phyloP scores from a whole-genome alignment of 768 basidiomycete species.

The Boletus tomentosulus region DNA sequence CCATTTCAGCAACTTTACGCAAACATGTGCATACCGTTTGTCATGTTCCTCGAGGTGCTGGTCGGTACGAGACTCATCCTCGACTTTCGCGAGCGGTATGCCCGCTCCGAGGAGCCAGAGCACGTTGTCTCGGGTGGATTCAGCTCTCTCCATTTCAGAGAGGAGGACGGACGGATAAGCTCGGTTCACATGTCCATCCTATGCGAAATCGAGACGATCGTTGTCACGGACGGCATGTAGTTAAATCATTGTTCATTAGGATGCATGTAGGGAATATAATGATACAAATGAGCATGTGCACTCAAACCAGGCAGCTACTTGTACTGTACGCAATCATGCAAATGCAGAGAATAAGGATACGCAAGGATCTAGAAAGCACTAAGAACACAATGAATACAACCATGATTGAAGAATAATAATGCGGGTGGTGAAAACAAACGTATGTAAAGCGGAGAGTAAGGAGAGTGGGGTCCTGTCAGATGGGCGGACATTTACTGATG shows the following conservation, averaged over 20 bases:
- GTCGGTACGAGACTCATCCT: constrained; percentile 31
- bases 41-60: constrained; percentile 30
- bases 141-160: constrained; percentile 17
- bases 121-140: constrained; percentile 2
- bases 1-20: constrained; percentile 12
- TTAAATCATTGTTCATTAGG: constrained; percentile 6
- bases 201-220: constrained; percentile 18
- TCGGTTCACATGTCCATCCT: constrained; percentile 4
- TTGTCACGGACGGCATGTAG: constrained; percentile 6
- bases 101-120: constrained; percentile 9
- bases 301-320: background rate
- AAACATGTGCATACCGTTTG: constrained; percentile 22
- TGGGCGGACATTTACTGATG: constrained; percentile 6
- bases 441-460: constrained; percentile 5
- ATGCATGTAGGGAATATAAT: constrained; percentile 7
- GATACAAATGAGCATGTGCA: constrained; percentile 14
- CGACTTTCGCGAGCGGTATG: constrained; percentile 29
- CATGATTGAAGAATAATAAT: constrained; percentile 1
- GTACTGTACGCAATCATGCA: constrained; percentile 9
- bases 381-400: constrained; percentile 15
- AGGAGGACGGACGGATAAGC: constrained; percentile 3
- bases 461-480: constrained; percentile 18
- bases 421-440: background rate
- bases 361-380: constrained; percentile 1
- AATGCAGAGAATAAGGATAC: constrained; percentile 11